Conservation (phyloP, 768 basidiomycete genomes). For the Trametopsis cervina region DNA sequence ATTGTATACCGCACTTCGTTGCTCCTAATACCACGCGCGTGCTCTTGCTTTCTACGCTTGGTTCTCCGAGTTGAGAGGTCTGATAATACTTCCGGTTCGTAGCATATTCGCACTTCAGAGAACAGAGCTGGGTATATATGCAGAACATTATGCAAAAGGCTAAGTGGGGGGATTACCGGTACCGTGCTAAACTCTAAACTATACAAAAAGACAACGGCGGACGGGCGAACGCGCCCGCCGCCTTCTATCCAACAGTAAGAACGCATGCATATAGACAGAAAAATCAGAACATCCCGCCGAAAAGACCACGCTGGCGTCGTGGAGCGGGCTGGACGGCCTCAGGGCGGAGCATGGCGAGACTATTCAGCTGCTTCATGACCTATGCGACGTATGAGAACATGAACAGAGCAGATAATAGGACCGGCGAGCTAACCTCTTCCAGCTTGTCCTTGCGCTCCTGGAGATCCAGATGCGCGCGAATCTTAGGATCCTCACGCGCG, state of each 20-base stretch:
- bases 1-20: background rate
- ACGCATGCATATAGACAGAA: background rate
- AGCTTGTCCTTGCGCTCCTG: slow-evolving; percentile 97
- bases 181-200: background rate
- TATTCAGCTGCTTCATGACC: slow-evolving; percentile 96
- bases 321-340: slow-evolving; percentile 65
- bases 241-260: too few relatives aligned
- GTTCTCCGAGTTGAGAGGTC: too few relatives aligned
- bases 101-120: too few relatives aligned
- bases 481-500: slow-evolving; percentile 90
- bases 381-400: slow-evolving; percentile 23
- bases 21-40: too few relatives aligned
- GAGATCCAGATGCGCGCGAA: slow-evolving; percentile 82
- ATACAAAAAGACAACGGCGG: too few relatives aligned
- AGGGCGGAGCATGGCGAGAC: slow-evolving; percentile 80
- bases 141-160: background rate
- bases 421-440: slow-evolving; percentile 61
- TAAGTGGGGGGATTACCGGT: background rate
- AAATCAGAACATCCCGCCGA: slow-evolving; percentile 63
- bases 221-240: too few relatives aligned
- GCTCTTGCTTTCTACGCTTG: too few relatives aligned
- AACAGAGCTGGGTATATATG: too few relatives aligned
- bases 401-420: background rate
- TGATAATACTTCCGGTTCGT: too few relatives aligned
- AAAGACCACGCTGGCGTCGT: slow-evolving; percentile 71